Conservation (phyloP, 768 basidiomycete genomes). For the Xerocomus brunneocitrinus region DNA sequence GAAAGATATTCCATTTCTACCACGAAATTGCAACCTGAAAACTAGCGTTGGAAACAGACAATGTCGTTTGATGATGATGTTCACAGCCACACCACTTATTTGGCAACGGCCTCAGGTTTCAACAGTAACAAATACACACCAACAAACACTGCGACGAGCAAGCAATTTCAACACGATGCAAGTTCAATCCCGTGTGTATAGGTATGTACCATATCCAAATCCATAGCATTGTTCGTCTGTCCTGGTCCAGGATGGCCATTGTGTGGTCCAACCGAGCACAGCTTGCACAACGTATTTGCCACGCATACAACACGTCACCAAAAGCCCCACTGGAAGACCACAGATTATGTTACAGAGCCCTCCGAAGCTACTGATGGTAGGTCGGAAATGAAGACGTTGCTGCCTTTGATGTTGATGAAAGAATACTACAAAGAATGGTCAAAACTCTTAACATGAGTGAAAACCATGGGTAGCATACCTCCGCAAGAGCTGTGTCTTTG, state of each 20-base stretch:
- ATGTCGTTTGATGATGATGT: no score
- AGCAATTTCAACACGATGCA: constrained; percentile 1
- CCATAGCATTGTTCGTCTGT: constrained; percentile 14
- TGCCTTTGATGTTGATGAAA: constrained; percentile 49
- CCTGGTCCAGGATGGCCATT: not conserved
- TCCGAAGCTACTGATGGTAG: constrained; percentile 3
- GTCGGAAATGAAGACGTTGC: constrained; percentile 42
- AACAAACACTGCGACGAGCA: not conserved
- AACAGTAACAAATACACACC: constrained; percentile 14
- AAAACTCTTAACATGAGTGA: not conserved
- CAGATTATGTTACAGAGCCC: constrained; percentile 12
- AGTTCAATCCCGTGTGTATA: not conserved
- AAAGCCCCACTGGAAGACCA: not conserved
- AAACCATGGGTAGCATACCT: constrained; percentile 32
- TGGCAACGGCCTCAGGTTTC: constrained; percentile 8
- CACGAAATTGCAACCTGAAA: no score
- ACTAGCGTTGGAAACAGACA: no score
- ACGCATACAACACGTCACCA: constrained; percentile 1
- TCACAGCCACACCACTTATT: not conserved
- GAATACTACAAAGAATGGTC: constrained; percentile 39
- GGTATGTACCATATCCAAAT: constrained; percentile 17
- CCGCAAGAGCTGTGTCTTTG: constrained; percentile 43
- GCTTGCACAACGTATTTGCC: not conserved
- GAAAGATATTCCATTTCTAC: no score
- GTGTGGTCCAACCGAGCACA: not conserved